Evolutionary conservation across 1,284 basidiomycete genomes (phyloP).

Genomic region (Microbotryum violaceum): DNA sequence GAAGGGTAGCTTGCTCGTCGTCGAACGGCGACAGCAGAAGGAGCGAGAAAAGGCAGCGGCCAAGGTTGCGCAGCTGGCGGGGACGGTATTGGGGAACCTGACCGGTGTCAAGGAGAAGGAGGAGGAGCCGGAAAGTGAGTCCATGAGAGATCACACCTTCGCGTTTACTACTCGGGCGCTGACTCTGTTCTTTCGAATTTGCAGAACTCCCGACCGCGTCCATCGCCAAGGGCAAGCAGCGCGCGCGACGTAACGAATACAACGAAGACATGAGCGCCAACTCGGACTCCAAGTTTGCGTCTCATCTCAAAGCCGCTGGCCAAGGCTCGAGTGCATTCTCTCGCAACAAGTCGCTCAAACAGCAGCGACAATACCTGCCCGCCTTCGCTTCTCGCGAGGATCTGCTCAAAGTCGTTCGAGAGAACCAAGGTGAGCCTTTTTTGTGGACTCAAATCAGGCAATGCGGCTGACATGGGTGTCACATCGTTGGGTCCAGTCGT

Average conservation of each 20-base stretch:
- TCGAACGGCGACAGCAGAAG: slow-evolving; percentile 89
- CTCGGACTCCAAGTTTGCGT: slow-evolving; percentile 91
- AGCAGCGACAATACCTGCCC: slow-evolving; percentile 93
- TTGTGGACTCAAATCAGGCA: slow-evolving; percentile 62
- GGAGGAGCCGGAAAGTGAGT: slow-evolving; percentile 41
- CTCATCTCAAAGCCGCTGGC: slow-evolving; percentile 57
- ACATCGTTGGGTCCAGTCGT: slow-evolving; percentile 67
- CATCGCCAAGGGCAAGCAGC: slow-evolving; percentile 45
- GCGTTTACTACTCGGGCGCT: neutral
- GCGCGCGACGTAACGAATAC: slow-evolving; percentile 49
- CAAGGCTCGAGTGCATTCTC: slow-evolving; percentile 74
- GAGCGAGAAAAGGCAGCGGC: slow-evolving; percentile 93
- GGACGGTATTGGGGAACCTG: slow-evolving; percentile 89
- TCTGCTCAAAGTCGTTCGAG: slow-evolving; percentile 76
- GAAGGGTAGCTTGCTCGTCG: slow-evolving; percentile 87
- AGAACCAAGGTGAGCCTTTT: slow-evolving; percentile 75
- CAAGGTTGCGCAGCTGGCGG: slow-evolving; percentile 84
- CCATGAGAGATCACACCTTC: neutral
- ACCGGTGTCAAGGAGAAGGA: slow-evolving; percentile 96
- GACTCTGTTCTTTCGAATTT: neutral
- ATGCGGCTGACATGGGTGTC: slow-evolving; percentile 75
- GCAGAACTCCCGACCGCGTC: slow-evolving; percentile 48
- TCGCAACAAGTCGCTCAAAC: slow-evolving; percentile 71
- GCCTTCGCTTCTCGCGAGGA: slow-evolving; percentile 97
- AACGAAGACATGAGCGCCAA: slow-evolving; percentile 64